Evolutionary conservation across 306 rosid species (phyloP), one percentile per base, ranked within the genome.

Genomic region (Vigna trinervia): DNA sequence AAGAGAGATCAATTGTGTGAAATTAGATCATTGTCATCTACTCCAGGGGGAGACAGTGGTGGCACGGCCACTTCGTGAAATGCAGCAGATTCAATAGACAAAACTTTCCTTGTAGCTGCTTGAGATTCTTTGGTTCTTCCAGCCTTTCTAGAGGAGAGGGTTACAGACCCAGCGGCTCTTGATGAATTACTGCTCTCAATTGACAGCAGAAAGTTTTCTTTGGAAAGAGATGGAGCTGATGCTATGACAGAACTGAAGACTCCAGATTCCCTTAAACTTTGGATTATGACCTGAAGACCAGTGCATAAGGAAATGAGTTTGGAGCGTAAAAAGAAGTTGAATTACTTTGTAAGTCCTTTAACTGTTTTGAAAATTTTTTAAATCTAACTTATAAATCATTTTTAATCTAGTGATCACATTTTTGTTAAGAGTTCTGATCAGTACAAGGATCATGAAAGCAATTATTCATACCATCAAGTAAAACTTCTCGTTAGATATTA

Each of bases 191-290:
- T 89, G 51, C 93, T 77, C n/a, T 84, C 84, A 71, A 95, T 87
- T 65, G 97, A 84, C 11, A 64, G 86, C 80, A 95, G 83, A 62
- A 95, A 90, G 28, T 85, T 95, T 51, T 92, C 93, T 85, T 89
- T 95, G 38, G 97, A 90, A 34, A 89, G 83, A 39, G 86, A 38
- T 50, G 92, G 88, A 6, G 97, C 98, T 20, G 96, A 92, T 70
- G 95, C 90, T 50, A 92, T 87, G 67, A 89, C 81, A 51, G 98
- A 92, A 83, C 88, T 93, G 89, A 95, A 95, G 63, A 95, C 90
- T 34, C 97, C 98, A 4, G 96, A 90, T 81, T 92, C 98, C 84
- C 89, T 84, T 75, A 95, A 80, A 43, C 97, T 97, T 83, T 95
- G 96, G 66, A 92, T 80, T 74, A 95, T 88, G 83, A 80, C 97